Conservation (phyloP, 2,329 filamentous ascomycete species). For the Cladophialophora yegresii region DNA sequence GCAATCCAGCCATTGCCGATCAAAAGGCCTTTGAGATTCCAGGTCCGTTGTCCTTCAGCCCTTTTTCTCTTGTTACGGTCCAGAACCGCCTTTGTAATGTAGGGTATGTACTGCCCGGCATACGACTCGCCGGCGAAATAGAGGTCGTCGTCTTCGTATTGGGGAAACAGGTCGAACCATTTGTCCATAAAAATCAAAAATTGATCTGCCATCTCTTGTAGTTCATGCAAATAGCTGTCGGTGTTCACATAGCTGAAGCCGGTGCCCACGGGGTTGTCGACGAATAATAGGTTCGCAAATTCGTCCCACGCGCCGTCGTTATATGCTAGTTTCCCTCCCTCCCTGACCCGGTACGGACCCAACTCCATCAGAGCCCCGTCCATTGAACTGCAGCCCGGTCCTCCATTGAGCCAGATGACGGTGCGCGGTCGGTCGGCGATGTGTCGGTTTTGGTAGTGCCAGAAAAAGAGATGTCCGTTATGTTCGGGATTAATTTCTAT, state of each 20-base stretch:
- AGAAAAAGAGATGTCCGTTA: slow-evolving; percentile 97
- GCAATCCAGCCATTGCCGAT: slow-evolving; percentile 99
- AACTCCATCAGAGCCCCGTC: slow-evolving; percentile 97
- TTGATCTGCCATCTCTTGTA: slow-evolving; percentile 84
- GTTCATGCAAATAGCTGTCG: slow-evolving; percentile 79
- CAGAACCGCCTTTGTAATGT: slow-evolving; percentile 88
- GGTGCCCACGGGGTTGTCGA: slow-evolving; percentile 95
- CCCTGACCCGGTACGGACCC: slow-evolving; percentile 83
- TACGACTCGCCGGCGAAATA: slow-evolving; percentile 97
- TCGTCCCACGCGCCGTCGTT: slow-evolving; percentile 99
- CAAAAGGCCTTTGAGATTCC: slow-evolving; percentile 80
- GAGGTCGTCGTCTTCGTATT: slow-evolving; percentile 87
- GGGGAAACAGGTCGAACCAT: slow-evolving; percentile 86
- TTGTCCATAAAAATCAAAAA: slow-evolving; percentile 88
- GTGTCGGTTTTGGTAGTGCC: slow-evolving; percentile 94
- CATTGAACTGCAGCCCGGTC: slow-evolving; percentile 94
- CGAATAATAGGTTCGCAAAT: slow-evolving; percentile 94
- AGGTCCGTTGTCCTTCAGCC: slow-evolving; percentile 51
- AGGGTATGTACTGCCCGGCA: slow-evolving; percentile 94
- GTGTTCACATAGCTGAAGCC: slow-evolving; percentile 95
- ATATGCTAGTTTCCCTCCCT: slow-evolving; percentile 69
- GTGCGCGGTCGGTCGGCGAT: slow-evolving; percentile 89
- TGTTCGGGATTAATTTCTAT: slow-evolving; percentile 82
- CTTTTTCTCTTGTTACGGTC: slow-evolving; percentile 70
- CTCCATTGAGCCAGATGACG: slow-evolving; percentile 95